Percentiles rank a stretch among this genome's conserved stretches.
phyloP scores from a whole-genome alignment of 169 alveolate genomes.

The Blepharisma undulans region DNA sequence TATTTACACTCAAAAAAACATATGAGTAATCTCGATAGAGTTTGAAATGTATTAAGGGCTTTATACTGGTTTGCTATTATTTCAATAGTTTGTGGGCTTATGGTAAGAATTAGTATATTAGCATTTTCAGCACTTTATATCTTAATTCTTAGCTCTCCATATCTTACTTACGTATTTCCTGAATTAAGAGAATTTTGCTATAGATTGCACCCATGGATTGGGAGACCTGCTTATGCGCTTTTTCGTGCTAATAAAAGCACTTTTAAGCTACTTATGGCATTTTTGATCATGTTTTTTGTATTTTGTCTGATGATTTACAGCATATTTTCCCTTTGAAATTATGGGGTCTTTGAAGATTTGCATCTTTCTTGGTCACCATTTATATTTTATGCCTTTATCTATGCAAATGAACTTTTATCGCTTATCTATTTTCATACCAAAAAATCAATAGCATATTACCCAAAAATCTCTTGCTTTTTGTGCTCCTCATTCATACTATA shows the following conservation, averaged over 20 bases:
- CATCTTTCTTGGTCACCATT: not conserved
- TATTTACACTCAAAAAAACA: too few species aligned
- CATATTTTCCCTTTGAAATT: not conserved
- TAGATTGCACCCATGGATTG: slow-evolving; percentile 6
- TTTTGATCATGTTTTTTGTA: not conserved
- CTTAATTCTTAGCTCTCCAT: too few species aligned
- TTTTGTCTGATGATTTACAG: not conserved
- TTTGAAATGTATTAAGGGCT: not conserved
- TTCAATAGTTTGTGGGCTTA: not conserved
- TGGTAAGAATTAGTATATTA: not conserved
- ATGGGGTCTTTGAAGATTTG: not conserved
- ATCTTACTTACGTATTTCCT: too few species aligned
- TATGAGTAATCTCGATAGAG: not conserved
- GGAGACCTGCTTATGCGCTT: slow-evolving; percentile 13
- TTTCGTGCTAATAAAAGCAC: not conserved
- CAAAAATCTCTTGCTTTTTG: not conserved
- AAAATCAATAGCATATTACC: not conserved
- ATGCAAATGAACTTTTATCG: not conserved
- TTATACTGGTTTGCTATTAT: not conserved
- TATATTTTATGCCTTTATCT: not conserved
- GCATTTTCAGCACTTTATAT: too few species aligned
- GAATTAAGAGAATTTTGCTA: not conserved
- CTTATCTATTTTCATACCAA: not conserved
- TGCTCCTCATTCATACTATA: not conserved
- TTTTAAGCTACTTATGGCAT: not conserved